These are phyloP conservation scores for Picochlorum sp. DNA, from an alignment of 139 green algal species.

Conservation along the genomic window DNA sequence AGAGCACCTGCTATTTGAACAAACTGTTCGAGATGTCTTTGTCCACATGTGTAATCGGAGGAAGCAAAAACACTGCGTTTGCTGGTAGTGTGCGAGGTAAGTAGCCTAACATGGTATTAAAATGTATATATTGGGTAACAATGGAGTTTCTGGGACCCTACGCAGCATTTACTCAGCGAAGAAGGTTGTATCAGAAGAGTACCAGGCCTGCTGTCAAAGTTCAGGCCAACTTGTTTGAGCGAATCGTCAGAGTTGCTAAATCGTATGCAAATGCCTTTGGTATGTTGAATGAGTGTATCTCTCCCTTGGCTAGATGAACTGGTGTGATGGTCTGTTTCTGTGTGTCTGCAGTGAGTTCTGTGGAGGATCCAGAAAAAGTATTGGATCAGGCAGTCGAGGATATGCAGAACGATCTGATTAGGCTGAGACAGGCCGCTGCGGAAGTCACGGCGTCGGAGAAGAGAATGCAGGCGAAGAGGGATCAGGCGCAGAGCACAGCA, in stretches of 20 bases:
- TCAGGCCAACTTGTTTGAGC: constrained; percentile 84
- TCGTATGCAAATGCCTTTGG: constrained; percentile 84
- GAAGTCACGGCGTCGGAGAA: constrained; percentile 96
- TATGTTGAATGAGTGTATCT: constrained; percentile 17
- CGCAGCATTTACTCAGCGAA: background rate
- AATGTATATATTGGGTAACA: background rate
- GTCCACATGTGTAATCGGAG: background rate
- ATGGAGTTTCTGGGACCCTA: background rate
- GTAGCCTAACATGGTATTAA: background rate
- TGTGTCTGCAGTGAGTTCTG: constrained; percentile 50
- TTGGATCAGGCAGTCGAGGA: constrained; percentile 94
- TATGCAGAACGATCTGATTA: constrained; percentile 96
- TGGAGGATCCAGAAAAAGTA: constrained; percentile 97
- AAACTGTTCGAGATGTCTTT: background rate
- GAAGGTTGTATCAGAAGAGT: background rate
- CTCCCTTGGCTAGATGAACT: background rate
- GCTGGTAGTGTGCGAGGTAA: background rate
- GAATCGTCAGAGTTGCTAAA: constrained; percentile 70
- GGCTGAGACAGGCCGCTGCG: constrained; percentile 92
- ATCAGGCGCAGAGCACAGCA: constrained; percentile 58
- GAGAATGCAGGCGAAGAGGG: constrained; percentile 93
- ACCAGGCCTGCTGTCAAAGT: constrained; percentile 32
- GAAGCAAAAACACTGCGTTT: background rate
- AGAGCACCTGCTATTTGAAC: background rate
- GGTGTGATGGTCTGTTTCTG: background rate